These are phyloP conservation scores for Blastobotrys apis DNA, from an alignment of 1,139 yeast species.

Conservation along the genomic window DNA sequence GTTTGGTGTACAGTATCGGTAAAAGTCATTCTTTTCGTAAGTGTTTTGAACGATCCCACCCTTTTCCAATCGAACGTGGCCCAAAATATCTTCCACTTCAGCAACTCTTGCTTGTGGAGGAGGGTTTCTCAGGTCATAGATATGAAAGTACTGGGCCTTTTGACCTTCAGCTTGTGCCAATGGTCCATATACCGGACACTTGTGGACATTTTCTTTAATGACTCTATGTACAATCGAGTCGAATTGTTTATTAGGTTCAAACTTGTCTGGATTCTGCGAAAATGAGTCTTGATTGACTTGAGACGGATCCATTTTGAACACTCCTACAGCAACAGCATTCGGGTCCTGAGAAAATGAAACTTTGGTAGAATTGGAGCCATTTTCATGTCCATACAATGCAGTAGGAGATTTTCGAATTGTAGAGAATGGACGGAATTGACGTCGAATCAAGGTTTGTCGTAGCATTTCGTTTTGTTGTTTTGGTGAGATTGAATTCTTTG, in stretches of 20 bases:
- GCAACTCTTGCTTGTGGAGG: slow-evolving; percentile 70
- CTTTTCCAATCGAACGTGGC: slow-evolving; percentile 59
- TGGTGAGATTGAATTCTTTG: too few species aligned
- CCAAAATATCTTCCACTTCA: slow-evolving; percentile 66
- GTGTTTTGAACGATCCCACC: slow-evolving; percentile 49
- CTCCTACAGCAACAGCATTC: slow-evolving; percentile 29
- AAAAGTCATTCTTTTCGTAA: slow-evolving; percentile 59
- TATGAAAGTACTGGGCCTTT: slow-evolving; percentile 53
- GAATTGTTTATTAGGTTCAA: slow-evolving; percentile 25
- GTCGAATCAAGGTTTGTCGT: neutral
- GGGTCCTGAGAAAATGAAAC: slow-evolving; percentile 21
- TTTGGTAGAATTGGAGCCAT: slow-evolving; percentile 1
- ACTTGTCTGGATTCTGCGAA: slow-evolving; percentile 20
- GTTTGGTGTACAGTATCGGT: slow-evolving; percentile 51
- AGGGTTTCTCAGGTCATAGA: slow-evolving; percentile 64
- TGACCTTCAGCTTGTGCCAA: slow-evolving; percentile 54
- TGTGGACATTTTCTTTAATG: slow-evolving; percentile 33
- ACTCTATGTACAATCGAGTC: slow-evolving; percentile 32
- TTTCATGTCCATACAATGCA: slow-evolving; percentile 9
- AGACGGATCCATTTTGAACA: slow-evolving; percentile 24
- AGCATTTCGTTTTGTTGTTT: too few species aligned
- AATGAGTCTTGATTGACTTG: slow-evolving; percentile 12
- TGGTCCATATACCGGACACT: slow-evolving; percentile 56
- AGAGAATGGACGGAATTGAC: neutral
- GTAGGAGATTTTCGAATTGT: slow-evolving; percentile 1